Evolutionary conservation across 345 rosid species (phyloP).

Genomic region (Cardamine chenopodiifolia): DNA sequence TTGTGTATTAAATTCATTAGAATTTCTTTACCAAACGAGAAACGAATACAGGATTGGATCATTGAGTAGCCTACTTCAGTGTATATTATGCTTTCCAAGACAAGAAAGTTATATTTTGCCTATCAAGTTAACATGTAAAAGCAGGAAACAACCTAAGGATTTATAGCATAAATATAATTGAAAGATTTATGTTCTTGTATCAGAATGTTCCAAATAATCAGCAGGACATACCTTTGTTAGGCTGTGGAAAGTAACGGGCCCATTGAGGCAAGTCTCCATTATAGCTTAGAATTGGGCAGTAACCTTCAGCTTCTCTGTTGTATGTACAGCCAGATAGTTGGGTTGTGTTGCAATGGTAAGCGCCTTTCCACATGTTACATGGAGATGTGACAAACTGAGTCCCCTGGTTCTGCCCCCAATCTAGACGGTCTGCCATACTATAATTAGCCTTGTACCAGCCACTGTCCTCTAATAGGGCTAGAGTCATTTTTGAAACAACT

Average conservation of each 20-base stretch:
- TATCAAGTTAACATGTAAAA: not conserved
- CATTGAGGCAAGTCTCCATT: conserved; percentile 92
- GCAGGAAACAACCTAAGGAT: conserved; percentile 2
- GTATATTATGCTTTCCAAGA: not conserved
- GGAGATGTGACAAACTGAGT: conserved; percentile 88
- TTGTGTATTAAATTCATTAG: not conserved
- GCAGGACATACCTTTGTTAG: conserved; percentile 75
- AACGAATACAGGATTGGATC: not conserved
- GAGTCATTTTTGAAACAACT: conserved; percentile 96
- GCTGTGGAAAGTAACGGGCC: conserved; percentile 97
- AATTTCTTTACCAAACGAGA: conserved; percentile 14
- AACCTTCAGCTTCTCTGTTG: conserved; percentile 99
- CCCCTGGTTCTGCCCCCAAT: conserved; percentile 98
- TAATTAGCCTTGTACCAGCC: conserved; percentile 99
- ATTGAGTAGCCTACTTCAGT: not conserved
- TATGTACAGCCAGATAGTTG: conserved; percentile 96
- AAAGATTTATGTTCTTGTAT: not conserved
- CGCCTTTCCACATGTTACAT: conserved; percentile 96
- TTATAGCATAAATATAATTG: not conserved
- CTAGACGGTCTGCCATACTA: conserved; percentile 96
- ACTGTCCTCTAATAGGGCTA: conserved; percentile 95
- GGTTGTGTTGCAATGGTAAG: conserved; percentile 91
- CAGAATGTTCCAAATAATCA: not conserved
- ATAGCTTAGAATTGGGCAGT: conserved; percentile 94
- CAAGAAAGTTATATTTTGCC: not conserved